phyloP scores from a whole-genome alignment of 192 early-diverging fungal species.

The Pilaira anomala region DNA sequence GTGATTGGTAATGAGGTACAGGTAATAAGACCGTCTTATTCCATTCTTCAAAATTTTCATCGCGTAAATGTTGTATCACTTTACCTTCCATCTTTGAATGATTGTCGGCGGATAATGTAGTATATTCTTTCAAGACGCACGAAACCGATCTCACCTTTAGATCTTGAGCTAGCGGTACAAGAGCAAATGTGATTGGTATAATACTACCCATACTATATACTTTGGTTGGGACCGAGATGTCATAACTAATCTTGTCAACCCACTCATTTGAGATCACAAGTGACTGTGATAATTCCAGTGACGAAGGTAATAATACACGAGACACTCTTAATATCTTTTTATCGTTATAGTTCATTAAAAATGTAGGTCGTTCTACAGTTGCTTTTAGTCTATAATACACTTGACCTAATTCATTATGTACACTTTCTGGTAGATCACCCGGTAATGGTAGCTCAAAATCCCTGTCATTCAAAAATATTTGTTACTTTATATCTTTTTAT shows the following conservation, averaged over 20 bases:
- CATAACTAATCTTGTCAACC: constrained; percentile 56
- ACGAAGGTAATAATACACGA: constrained; percentile 49
- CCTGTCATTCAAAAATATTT: constrained; percentile 8
- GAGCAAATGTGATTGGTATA: constrained; percentile 50
- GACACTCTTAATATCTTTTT: constrained; percentile 39
- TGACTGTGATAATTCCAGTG: constrained; percentile 49
- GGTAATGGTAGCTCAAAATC: constrained; percentile 56
- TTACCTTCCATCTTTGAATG: constrained; percentile 22
- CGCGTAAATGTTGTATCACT: constrained; percentile 12
- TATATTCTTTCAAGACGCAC: constrained; percentile 57
- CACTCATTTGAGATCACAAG: constrained; percentile 55
- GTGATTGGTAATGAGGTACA: constrained; percentile 14
- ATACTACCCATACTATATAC: constrained; percentile 45
- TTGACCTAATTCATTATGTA: constrained; percentile 44
- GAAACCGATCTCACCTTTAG: constrained; percentile 45
- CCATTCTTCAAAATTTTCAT: constrained; percentile 28
- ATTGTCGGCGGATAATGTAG: constrained; percentile 35
- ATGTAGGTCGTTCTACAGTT: constrained; percentile 50
- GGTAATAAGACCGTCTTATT: constrained; percentile 6
- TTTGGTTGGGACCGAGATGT: constrained; percentile 52
- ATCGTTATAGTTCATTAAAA: constrained; percentile 49
- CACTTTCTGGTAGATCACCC: constrained; percentile 60
- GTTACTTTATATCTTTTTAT: background rate
- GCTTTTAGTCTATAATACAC: constrained; percentile 55
- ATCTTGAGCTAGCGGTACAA: constrained; percentile 49